Conservation (phyloP, 768 basidiomycete species). For the Sporobolomyces roseus region DNA sequence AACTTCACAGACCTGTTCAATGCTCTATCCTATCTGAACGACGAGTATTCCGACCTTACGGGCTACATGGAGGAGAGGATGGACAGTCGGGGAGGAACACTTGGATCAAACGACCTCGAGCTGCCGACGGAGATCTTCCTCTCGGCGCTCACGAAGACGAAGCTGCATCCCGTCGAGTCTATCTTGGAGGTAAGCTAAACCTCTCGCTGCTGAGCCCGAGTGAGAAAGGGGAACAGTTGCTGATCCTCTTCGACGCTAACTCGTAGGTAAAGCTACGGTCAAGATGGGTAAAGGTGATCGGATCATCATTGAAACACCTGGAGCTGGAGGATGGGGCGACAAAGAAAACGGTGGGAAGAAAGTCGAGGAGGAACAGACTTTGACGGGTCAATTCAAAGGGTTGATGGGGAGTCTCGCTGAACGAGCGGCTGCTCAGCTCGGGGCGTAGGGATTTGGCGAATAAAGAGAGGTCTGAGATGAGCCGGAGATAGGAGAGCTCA, state of each 20-base stretch:
- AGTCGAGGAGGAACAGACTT: neutral
- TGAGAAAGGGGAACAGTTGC: neutral
- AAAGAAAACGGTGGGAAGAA: neutral
- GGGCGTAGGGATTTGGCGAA: conserved; percentile 11
- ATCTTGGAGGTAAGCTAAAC: too few species aligned
- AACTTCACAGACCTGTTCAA: conserved; percentile 59
- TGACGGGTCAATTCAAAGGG: conserved; percentile 19
- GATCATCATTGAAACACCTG: conserved; percentile 79
- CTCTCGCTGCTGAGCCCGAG: too few species aligned
- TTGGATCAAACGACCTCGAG: conserved; percentile 58
- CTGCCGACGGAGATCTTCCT: conserved; percentile 55
- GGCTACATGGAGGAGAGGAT: conserved; percentile 71
- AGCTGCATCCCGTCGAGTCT: too few species aligned
- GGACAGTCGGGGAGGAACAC: conserved; percentile 73
- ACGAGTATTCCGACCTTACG: conserved; percentile 79
- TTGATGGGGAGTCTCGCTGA: conserved; percentile 14
- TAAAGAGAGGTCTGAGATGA: too few species aligned
- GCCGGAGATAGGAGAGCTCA: too few species aligned
- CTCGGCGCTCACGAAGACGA: too few species aligned
- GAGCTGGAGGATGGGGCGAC: conserved; percentile 81
- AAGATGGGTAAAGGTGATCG: conserved; percentile 84
- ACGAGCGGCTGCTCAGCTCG: conserved; percentile 16
- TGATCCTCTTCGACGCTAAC: conserved; percentile 64
- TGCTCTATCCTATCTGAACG: conserved; percentile 87
- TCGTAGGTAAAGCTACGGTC: conserved; percentile 79